Evolutionary conservation across 306 rosid species (phyloP).

Genomic region (Hylodesmum podocarpum): DNA sequence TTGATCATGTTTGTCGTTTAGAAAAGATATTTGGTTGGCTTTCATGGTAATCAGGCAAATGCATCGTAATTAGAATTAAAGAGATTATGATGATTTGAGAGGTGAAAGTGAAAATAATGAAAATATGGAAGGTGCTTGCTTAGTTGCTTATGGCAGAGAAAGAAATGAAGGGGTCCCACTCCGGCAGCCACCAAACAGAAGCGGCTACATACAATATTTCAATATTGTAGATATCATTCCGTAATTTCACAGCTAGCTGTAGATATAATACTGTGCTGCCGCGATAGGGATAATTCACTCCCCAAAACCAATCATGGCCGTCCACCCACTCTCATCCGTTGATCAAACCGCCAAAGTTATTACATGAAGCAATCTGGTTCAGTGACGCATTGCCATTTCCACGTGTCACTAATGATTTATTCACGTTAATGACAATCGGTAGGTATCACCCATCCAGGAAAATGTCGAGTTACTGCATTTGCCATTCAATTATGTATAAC

Average conservation of each 20-base stretch:
- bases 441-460: not conserved
- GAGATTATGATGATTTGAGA: too few relatives aligned
- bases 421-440: not conserved
- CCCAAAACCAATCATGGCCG: not conserved
- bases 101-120: too few relatives aligned
- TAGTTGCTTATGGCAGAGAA: too few relatives aligned
- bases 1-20: too few relatives aligned
- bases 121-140: too few relatives aligned
- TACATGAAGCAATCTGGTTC: too few relatives aligned
- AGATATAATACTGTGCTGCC: not conserved
- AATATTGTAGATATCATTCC: not conserved
- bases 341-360: not conserved
- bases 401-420: not conserved
- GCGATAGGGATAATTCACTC: not conserved
- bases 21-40: too few relatives aligned
- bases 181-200: conserved; percentile 63
- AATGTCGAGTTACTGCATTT: too few relatives aligned
- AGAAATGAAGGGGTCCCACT: conserved; percentile 18
- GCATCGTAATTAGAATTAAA: too few relatives aligned
- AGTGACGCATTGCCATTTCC: not conserved
- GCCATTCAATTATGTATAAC: too few relatives aligned
- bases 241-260: not conserved
- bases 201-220: conserved; percentile 29
- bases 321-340: not conserved
- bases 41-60: too few relatives aligned